Percentiles rank a stretch among this genome's conserved stretches.
Evolutionary conservation across 2,329 filamentous ascomycete species (phyloP).

Genomic region (Aspergillus sp.): DNA sequence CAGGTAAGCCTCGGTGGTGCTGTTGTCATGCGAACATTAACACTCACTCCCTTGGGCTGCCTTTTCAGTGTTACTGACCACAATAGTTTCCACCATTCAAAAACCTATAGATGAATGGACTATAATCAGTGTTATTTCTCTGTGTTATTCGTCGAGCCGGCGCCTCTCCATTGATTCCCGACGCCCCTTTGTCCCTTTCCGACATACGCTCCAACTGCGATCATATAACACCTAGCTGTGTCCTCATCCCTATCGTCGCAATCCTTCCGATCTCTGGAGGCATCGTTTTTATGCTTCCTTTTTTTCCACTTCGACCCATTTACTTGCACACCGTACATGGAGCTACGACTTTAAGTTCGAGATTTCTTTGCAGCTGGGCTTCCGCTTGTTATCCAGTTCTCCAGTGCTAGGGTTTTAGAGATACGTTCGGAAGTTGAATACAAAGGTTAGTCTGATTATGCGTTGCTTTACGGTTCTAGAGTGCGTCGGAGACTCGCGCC

Average conservation of each 20-base stretch:
- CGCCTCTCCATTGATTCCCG: constrained; percentile 5
- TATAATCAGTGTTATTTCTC: background rate
- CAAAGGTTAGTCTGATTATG: background rate
- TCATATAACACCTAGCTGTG: background rate
- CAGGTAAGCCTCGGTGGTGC: constrained; percentile 10
- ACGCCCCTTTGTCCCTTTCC: constrained; percentile 8
- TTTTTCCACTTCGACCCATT: background rate
- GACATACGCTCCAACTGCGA: background rate
- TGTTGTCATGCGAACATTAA: constrained; percentile 16
- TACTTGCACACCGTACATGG: constrained; percentile 7
- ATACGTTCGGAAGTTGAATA: background rate
- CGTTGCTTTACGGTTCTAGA: background rate
- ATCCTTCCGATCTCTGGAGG: background rate
- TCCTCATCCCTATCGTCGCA: background rate
- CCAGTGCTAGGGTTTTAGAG: background rate
- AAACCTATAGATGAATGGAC: constrained; percentile 10
- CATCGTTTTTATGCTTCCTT: background rate
- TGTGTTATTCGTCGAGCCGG: constrained; percentile 6
- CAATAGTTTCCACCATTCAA: constrained; percentile 13
- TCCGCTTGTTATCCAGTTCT: background rate
- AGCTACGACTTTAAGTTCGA: background rate
- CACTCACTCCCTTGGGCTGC: constrained; percentile 17
- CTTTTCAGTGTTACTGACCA: constrained; percentile 11
- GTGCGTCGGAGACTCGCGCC: background rate
- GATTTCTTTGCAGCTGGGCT: background rate